Evolutionary conservation across 1,139 yeast species (phyloP), one percentile per base, ranked within the genome.

Genomic region (Diutina neorugosa): DNA sequence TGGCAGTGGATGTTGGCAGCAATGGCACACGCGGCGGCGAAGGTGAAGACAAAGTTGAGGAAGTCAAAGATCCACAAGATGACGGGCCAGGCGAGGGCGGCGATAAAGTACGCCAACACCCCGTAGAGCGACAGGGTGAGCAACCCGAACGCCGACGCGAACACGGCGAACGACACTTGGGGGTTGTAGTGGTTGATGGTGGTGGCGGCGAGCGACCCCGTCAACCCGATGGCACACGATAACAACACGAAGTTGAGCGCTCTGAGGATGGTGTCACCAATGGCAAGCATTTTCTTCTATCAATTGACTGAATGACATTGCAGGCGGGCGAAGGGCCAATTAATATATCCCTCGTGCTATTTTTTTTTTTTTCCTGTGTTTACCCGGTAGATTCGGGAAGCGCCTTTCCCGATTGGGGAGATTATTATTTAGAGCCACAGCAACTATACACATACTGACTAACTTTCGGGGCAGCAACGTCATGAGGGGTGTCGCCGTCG

Each of bases 11-110:
- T 83, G 63, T 84, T 94, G 59, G 90, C 95, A 55, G 97, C 98
- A 68, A 93, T 74, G 53, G 96, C 96, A 55, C 96, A 82, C 60
- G 93, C 98, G 61, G 88, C 98, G 55, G 98, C 83, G 71, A 93
- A 88, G 56, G 96, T 84, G 81, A 93, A 91, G 60, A 91, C 86
- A 65, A 84, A 73, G 80, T 90, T 89, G 70, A 93, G 76, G 71
- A 89, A 84, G 77, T 93, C 98, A 65, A 88, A 73, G 55, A 74
- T 63, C 55, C 84, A 81, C 67, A 88, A 71, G 60, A 90, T 69
- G 55, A 87, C 70, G 61, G 98, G 98, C 85, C 94, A 87, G 52
- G 96, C 96, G 59, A 91, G 76, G 60, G 84, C 81, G 57, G 83
- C 82, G 62, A 88, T 66, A 62, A 91, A 82, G 74, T 81, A 84